Base-by-base conservation (phyloP, 805 yeast genomes). In the Yarrowia deformans region DNA sequence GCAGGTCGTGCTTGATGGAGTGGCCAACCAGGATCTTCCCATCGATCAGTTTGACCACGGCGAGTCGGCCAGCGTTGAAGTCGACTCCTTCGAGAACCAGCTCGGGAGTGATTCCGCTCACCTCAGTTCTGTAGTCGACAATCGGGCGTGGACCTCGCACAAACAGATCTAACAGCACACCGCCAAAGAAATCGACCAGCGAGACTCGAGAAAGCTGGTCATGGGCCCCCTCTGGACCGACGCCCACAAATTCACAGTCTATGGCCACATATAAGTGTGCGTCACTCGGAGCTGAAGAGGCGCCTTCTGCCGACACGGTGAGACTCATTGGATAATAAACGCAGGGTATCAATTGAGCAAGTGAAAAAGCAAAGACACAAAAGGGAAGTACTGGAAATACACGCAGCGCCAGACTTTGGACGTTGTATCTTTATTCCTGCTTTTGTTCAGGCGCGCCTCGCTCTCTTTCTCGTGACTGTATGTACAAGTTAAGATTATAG, bases 201-300 rank as follows among this genome's bases (percentile, higher is more conserved):
- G 97, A 91, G 0, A 92, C 95, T 73, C 98, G 83, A 0, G 97
- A 97, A n/a, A 93, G 80, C 1, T 88, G 94, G 3, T 92, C 87
- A 48, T 74, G 74, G 10, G 75, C 69, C 3, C 96, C 96, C 8
- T 87, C 88, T 4, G 84, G 85, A 0, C 97, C 97, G 1, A 90
- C 88, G 8, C 97, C 97, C 1, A 93, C 98, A 81, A 93, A 93
- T 74, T 93, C 98, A 80, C 98, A 93, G 79, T 93, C 98, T 70
- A 93, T 85, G 0, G 97, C 91, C 1, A 93, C 70, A 72, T 85
- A 93, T 73, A 84, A 88, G 0, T 60, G 42, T 1, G 50, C 50
- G 32, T 60, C 66, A 8, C 1, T 0, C 6, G 66, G 66, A 45
- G 50, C 61, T 14, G n/a, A 13, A 3, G 63, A 32, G 29, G 35